Conservation (phyloP, 345 rosid species). For the Eucalyptus regnans region DNA sequence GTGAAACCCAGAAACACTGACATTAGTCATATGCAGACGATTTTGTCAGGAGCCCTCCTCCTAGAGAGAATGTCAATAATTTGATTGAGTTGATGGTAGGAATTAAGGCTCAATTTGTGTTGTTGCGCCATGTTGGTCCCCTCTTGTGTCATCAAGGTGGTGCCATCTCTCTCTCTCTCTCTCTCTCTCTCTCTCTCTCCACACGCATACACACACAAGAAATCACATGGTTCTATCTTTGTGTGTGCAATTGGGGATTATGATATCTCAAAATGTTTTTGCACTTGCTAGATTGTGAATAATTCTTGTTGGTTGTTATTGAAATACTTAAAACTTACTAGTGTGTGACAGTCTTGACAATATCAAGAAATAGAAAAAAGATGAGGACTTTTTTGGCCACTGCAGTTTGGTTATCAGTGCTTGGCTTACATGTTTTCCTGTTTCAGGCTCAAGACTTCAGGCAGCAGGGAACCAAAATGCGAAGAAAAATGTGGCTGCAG, state of each 20-base stretch:
- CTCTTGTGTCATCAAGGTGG: background rate
- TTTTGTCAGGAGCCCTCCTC: background rate
- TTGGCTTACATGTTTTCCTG: background rate
- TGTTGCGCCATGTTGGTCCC: background rate
- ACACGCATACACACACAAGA: background rate
- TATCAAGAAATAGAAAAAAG: background rate
- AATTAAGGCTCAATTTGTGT: background rate
- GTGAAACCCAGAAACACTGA: background rate
- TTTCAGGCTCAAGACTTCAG: slow-evolving; percentile 71
- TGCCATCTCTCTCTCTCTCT: background rate
- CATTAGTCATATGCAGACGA: background rate
- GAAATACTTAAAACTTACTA: background rate
- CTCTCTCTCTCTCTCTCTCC: background rate
- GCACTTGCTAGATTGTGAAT: background rate
- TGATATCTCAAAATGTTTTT: background rate
- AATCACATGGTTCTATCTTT: background rate
- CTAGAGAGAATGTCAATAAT: background rate
- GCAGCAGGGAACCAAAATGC: slow-evolving; percentile 56
- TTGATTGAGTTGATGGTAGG: background rate
- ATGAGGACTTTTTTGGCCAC: background rate
- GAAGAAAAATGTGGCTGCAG: slow-evolving; percentile 70
- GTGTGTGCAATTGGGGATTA: background rate
- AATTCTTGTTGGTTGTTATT: background rate
- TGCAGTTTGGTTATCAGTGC: background rate
- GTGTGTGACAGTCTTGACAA: background rate